Conservation (phyloP, 2,329 filamentous ascomycete genomes). For the Clarireedia hainanense region DNA sequence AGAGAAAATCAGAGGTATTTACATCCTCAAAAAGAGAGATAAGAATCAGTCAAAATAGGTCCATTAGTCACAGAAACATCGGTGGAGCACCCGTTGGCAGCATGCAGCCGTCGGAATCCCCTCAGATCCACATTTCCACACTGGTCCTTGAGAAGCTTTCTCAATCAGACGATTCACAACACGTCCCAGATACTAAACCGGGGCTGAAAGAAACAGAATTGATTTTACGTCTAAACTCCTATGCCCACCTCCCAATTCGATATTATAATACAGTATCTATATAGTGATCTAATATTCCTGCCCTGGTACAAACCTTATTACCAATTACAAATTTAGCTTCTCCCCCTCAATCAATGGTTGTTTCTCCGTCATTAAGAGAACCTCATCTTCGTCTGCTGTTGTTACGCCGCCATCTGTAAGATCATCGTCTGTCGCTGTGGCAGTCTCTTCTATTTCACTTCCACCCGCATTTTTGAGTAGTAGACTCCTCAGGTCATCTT, state of each 20-base stretch:
- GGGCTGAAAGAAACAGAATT: background rate
- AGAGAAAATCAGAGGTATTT: background rate
- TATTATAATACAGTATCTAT: background rate
- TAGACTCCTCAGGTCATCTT: constrained; percentile 49
- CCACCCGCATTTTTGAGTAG: constrained; percentile 27
- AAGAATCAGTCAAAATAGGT: too few relatives aligned
- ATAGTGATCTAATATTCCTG: background rate
- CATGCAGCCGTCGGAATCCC: too few relatives aligned
- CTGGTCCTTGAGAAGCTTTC: background rate
- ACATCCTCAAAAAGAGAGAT: too few relatives aligned
- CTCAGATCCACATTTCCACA: background rate
- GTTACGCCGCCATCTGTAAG: constrained; percentile 21
- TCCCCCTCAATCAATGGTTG: constrained; percentile 4
- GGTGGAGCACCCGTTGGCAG: too few relatives aligned
- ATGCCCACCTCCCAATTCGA: background rate
- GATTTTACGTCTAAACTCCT: background rate
- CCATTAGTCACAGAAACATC: too few relatives aligned
- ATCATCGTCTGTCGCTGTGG: constrained; percentile 28
- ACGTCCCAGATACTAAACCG: background rate
- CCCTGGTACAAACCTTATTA: background rate
- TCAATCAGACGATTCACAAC: background rate
- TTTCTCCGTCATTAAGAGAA: background rate
- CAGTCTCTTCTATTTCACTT: constrained; percentile 27
- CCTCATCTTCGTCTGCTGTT: constrained; percentile 18
- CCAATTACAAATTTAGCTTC: constrained; percentile 1